Percentiles rank a stretch among this genome's conserved stretches.
Evolutionary conservation across 345 rosid species (phyloP).

Genomic region (Firmiana major): DNA sequence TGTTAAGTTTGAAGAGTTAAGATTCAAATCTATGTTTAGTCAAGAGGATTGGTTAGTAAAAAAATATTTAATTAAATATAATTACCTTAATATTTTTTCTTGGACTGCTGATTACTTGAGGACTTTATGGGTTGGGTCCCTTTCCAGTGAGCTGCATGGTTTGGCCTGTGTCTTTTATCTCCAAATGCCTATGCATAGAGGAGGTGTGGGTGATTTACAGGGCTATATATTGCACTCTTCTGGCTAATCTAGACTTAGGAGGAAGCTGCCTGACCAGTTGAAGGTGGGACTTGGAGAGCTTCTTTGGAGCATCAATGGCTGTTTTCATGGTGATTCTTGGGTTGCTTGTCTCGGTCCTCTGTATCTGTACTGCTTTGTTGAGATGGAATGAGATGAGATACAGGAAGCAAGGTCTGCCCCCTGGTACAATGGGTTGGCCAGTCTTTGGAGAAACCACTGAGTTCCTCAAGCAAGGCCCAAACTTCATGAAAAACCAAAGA

Average conservation of each 20-base stretch:
- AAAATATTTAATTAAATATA: background rate
- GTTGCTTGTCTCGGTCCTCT: constrained; percentile 40
- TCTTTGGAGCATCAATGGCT: constrained; percentile 50
- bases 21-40: constrained; percentile 12
- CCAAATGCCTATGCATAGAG: background rate
- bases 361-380: constrained; percentile 60
- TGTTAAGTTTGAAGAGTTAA: constrained; percentile 10
- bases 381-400: constrained; percentile 78
- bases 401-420: constrained; percentile 79
- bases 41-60: constrained; percentile 7
- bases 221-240: constrained; percentile 24
- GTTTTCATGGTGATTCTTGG: constrained; percentile 44
- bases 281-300: constrained; percentile 16
- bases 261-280: constrained; percentile 22
- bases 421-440: constrained; percentile 99
- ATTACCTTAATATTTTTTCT: background rate
- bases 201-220: background rate
- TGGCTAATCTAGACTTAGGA: constrained; percentile 16
- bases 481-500: constrained; percentile 87
- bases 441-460: constrained; percentile 95
- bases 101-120: background rate
- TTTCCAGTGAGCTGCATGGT: constrained; percentile 32
- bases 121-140: constrained; percentile 24
- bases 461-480: constrained; percentile 92
- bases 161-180: constrained; percentile 33